Conservation (phyloP, 352 stramenopile genomes). For the Pythium diclinum region DNA sequence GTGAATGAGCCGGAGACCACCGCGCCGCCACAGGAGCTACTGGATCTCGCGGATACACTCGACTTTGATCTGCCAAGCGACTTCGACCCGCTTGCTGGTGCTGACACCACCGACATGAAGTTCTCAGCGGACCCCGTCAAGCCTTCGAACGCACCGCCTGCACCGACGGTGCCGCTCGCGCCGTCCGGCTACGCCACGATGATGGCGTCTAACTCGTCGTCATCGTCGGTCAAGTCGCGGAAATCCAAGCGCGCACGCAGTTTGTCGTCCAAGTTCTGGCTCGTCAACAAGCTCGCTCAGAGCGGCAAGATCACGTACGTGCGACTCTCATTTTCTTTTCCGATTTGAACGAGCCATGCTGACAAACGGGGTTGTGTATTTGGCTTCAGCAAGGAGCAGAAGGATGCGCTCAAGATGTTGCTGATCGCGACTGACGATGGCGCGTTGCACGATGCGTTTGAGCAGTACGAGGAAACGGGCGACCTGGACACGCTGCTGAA, state of each 20-base stretch:
- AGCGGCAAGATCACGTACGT: constrained; percentile 74
- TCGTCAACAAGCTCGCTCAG: constrained; percentile 77
- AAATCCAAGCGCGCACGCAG: constrained; percentile 70
- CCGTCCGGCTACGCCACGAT: constrained; percentile 22
- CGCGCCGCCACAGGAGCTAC: constrained; percentile 54
- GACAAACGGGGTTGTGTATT: background rate
- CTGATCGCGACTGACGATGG: constrained; percentile 78
- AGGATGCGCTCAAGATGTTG: constrained; percentile 77
- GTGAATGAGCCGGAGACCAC: constrained; percentile 31
- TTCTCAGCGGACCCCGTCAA: constrained; percentile 19
- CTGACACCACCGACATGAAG: constrained; percentile 23
- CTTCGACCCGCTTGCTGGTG: constrained; percentile 27
- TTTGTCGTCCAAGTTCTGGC: constrained; percentile 84
- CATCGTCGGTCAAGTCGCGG: constrained; percentile 27
- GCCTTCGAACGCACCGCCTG: constrained; percentile 1
- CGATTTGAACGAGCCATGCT: background rate
- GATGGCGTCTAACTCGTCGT: constrained; percentile 12
- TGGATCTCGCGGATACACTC: constrained; percentile 69
- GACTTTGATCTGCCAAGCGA: constrained; percentile 55
- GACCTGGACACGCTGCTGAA: constrained; percentile 74
- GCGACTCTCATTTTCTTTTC: background rate
- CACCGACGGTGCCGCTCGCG: constrained; percentile 4
- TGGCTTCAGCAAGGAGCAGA: constrained; percentile 58
- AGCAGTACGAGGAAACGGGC: constrained; percentile 76
- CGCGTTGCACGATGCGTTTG: constrained; percentile 65